These are phyloP conservation scores for Nothophoma quercina DNA, from an alignment of 2,329 filamentous ascomycete species.

Conservation along the genomic window DNA sequence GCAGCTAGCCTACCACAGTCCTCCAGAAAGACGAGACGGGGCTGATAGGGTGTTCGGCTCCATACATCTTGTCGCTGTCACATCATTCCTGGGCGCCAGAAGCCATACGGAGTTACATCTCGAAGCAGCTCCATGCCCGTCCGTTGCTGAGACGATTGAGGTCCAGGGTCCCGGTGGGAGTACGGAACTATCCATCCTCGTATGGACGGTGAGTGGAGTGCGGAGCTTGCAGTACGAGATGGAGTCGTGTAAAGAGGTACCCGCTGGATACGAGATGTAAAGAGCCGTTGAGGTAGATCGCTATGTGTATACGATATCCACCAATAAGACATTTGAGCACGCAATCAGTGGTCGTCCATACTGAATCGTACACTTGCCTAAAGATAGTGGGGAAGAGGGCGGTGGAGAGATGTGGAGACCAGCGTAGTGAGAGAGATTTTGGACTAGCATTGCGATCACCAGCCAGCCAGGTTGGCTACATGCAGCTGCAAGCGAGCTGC, in stretches of 20 bases:
- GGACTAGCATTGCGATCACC: slow-evolving; percentile 3
- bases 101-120: background rate
- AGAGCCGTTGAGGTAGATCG: no score
- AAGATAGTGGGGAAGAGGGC: no score
- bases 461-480: background rate
- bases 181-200: slow-evolving; percentile 6
- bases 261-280: slow-evolving; percentile 14
- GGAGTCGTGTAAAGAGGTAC: background rate
- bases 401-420: no score
- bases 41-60: slow-evolving; percentile 11
- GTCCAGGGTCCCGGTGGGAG: no score
- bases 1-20: no score
- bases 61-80: background rate
- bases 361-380: background rate
- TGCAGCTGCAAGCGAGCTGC: slow-evolving; percentile 12
- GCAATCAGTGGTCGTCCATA: slow-evolving; percentile 4
- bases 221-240: slow-evolving; percentile 13
- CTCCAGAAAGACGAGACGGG: background rate
- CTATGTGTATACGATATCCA: slow-evolving; percentile 2
- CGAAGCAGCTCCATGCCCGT: slow-evolving; percentile 8
- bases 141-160: slow-evolving; percentile 9
- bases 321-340: slow-evolving; percentile 12
- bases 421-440: background rate
- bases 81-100: slow-evolving; percentile 7
- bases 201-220: background rate